Evolutionary conservation across 1,284 basidiomycete genomes (phyloP).

Genomic region (Trichosporon coremiiforme): DNA sequence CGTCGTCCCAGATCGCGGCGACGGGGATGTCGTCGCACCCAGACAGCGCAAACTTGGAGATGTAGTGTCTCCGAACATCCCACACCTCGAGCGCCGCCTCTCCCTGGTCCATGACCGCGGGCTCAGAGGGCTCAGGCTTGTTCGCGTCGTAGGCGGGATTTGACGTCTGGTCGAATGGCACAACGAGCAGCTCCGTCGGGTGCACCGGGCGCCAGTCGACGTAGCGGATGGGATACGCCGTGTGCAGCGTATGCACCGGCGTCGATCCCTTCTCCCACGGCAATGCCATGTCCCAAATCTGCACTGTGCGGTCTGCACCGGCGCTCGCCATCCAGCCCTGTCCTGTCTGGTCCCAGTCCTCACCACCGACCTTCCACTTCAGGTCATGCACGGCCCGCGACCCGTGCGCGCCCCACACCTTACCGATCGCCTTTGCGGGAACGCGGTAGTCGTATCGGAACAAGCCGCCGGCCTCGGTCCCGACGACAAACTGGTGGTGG

Average conservation of each 20-base stretch:
- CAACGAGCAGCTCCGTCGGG: conserved; percentile 70
- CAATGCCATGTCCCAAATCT: conserved; percentile 76
- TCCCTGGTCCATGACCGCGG: conserved; percentile 34
- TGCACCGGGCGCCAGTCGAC: conserved; percentile 77
- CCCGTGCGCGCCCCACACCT: conserved; percentile 74
- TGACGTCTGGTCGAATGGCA: conserved; percentile 42
- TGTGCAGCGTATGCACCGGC: conserved; percentile 72
- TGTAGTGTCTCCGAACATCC: conserved; percentile 78
- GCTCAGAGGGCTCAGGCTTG: conserved; percentile 23
- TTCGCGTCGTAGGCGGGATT: conserved; percentile 21
- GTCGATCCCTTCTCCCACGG: conserved; percentile 58
- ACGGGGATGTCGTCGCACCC: conserved; percentile 39
- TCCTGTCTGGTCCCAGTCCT: conserved; percentile 46
- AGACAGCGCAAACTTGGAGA: conserved; percentile 75
- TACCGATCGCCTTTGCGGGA: conserved; percentile 66
- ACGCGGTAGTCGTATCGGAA: conserved; percentile 76
- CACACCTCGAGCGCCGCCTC: conserved; percentile 70
- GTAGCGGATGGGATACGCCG: conserved; percentile 71
- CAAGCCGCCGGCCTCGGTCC: conserved; percentile 71
- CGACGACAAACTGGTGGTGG: conserved; percentile 71
- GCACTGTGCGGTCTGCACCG: conserved; percentile 74
- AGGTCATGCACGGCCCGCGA: conserved; percentile 70
- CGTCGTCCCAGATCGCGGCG: conserved; percentile 71
- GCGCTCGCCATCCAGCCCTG: conserved; percentile 79
- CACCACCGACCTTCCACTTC: conserved; percentile 65